These are phyloP conservation scores for Melampsora americana DNA, from an alignment of 1,284 basidiomycete genomes.

Conservation along the genomic window DNA sequence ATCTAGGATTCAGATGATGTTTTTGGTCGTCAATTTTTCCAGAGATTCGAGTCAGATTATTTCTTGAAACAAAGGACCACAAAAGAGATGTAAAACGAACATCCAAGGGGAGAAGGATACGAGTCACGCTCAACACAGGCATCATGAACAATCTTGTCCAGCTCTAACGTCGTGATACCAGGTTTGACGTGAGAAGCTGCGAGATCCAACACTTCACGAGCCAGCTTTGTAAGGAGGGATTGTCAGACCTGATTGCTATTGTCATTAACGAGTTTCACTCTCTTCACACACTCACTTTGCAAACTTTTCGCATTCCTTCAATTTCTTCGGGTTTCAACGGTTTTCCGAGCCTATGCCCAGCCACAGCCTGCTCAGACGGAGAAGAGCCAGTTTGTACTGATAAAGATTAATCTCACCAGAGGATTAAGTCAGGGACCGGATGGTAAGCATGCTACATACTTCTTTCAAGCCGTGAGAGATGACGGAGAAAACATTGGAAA, in stretches of 20 bases:
- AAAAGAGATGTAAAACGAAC: slow-evolving; percentile 7
- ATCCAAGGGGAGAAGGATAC: slow-evolving; percentile 92
- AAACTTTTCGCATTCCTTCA: slow-evolving; percentile 73
- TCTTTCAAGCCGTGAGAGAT: slow-evolving; percentile 41
- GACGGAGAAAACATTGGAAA: slow-evolving; percentile 39
- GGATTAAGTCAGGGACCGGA: not conserved
- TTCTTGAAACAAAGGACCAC: not conserved
- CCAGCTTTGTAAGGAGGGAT: slow-evolving; percentile 61
- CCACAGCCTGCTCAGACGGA: slow-evolving; percentile 43
- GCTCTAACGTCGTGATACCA: slow-evolving; percentile 88
- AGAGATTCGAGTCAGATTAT: not conserved
- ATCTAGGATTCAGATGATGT: slow-evolving; percentile 54
- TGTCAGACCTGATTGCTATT: slow-evolving; percentile 42
- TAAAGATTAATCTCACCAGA: not conserved
- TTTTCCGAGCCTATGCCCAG: slow-evolving; percentile 35
- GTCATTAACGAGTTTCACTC: too few species aligned
- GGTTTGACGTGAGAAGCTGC: slow-evolving; percentile 78
- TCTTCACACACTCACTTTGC: slow-evolving; percentile 61
- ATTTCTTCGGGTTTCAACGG: slow-evolving; percentile 64
- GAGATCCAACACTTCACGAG: slow-evolving; percentile 84
- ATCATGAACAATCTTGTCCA: slow-evolving; percentile 88
- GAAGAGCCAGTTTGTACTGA: slow-evolving; percentile 40
- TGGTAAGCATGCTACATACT: slow-evolving; percentile 13
- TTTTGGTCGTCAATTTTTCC: too few species aligned
- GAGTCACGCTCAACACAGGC: slow-evolving; percentile 84